These are phyloP conservation scores for Penicillium canariense DNA, from an alignment of 495 filamentous ascomycete species.

Conservation along the genomic window DNA sequence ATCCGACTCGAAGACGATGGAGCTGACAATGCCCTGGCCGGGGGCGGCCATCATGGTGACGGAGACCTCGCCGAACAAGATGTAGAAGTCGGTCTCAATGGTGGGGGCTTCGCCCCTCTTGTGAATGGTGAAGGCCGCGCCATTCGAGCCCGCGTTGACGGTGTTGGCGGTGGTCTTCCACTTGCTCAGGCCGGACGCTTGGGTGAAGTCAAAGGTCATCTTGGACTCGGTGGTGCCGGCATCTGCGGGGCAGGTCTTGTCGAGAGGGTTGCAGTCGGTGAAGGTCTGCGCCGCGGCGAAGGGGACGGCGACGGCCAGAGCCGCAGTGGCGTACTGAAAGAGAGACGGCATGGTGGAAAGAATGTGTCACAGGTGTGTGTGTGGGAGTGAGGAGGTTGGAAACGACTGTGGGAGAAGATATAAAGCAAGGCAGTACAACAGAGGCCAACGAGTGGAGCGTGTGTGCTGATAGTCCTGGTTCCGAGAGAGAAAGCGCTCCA, in stretches of 20 bases:
- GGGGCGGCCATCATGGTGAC: conserved; percentile 69
- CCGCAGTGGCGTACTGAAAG: conserved; percentile 34
- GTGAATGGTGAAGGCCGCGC: conserved; percentile 68
- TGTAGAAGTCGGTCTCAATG: conserved; percentile 68
- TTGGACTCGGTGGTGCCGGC: conserved; percentile 12
- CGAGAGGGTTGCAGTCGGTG: conserved; percentile 42
- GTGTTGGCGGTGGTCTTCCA: conserved; percentile 63
- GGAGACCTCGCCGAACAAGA: conserved; percentile 74
- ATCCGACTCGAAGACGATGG: conserved; percentile 82
- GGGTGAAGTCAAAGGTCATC: conserved; percentile 56
- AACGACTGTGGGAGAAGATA: background rate
- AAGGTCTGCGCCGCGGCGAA: conserved; percentile 46
- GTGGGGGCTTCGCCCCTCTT: conserved; percentile 73
- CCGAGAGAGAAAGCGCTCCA: conserved; percentile 5
- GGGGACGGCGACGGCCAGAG: conserved; percentile 37
- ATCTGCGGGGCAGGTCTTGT: conserved; percentile 25
- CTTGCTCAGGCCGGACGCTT: conserved; percentile 45
- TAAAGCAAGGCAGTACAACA: background rate
- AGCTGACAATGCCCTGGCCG: conserved; percentile 75
- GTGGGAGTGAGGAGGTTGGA: background rate
- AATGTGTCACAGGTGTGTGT: background rate
- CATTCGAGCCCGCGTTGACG: conserved; percentile 49
- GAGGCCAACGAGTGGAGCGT: conserved; percentile 9
- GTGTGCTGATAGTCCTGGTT: no score
- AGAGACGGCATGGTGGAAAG: conserved; percentile 30